These are phyloP conservation scores for Magnolia officinalis DNA, from an alignment of 164 flowering plant genomes.

Conservation along the genomic window DNA sequence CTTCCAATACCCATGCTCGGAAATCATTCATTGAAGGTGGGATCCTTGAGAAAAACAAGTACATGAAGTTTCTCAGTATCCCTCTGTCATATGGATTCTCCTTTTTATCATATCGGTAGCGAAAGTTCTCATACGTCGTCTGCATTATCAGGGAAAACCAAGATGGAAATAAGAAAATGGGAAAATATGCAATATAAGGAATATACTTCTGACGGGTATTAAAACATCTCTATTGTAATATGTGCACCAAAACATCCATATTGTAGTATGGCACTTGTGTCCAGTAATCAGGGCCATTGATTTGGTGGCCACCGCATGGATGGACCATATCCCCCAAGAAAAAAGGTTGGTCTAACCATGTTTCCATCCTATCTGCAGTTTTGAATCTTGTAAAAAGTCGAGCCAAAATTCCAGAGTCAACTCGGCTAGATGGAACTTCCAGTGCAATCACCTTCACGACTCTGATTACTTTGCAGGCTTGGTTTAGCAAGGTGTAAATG, in stretches of 20 bases:
- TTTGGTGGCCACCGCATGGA: background rate
- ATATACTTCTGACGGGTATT: no score
- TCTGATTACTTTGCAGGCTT: no score
- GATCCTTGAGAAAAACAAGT: conserved; percentile 46
- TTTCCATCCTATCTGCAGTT: no score
- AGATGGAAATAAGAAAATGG: background rate
- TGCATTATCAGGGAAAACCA: conserved; percentile 22
- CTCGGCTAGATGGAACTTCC: no score
- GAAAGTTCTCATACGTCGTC: conserved; percentile 96
- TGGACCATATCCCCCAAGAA: background rate
- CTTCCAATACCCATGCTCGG: conserved; percentile 47
- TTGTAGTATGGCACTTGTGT: background rate
- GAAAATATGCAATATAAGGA: background rate
- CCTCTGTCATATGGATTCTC: conserved; percentile 77
- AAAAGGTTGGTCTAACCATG: no score
- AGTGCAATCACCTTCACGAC: no score
- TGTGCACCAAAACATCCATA: background rate
- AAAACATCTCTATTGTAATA: background rate
- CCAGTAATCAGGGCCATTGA: background rate
- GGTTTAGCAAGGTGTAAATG: no score
- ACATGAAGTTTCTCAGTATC: conserved; percentile 42
- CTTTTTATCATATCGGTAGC: conserved; percentile 84
- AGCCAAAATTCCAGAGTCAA: no score
- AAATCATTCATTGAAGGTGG: conserved; percentile 68
- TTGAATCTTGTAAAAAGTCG: no score